Base-by-base conservation (phyloP, 495 filamentous ascomycete species). In the Trichoderma reesei region DNA sequence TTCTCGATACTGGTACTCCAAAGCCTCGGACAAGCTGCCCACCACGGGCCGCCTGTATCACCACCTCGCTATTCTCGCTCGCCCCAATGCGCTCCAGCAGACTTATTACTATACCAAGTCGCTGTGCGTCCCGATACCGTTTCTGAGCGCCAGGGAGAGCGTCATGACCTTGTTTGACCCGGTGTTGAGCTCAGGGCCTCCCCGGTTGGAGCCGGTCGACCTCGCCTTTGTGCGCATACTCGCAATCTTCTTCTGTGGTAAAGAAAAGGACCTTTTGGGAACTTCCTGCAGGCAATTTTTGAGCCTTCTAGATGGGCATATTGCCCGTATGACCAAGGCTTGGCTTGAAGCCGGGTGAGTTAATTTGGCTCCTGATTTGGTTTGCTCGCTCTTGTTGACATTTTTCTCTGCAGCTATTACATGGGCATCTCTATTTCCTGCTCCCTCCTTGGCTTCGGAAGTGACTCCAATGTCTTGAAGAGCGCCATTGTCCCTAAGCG, bases 1-100 rank as follows among this genome's bases (percentile, higher is more conserved):
- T 0, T 87, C 88, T 6, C 75, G 86, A 20, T 84, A 84, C 41
- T 96, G 92, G 92, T 96, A 96, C 66, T 85, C 78, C 46, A 88
- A 86, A 72, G 90, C 89, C 3, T 85, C 87, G 7, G 85, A 94
- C 68, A 85, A 83, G 51, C 83, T 77, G 41, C 89, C 91, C 0
- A 79, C 80, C 3, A 80, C 87, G 18, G 91, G 91, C 0, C 76
- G 92, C 1, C 79, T 95, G 3, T 91, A 94, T 63, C 92, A 96
- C 72, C 91, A 95, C 70, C 78, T 94, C 6, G 92, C 89, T 0
- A 91, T 95, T 16, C 75, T 95, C 16, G 87, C 91, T 11, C 79
- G 90, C 13, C 90, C 89, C 0, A 88, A 90, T 68, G 78, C 83
- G 3, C 67, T 91, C 0, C 86, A 88, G 66, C 90, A 95, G 70